Evolutionary conservation across 495 filamentous ascomycete species (phyloP).

Genomic region (Neurospora sp.): DNA sequence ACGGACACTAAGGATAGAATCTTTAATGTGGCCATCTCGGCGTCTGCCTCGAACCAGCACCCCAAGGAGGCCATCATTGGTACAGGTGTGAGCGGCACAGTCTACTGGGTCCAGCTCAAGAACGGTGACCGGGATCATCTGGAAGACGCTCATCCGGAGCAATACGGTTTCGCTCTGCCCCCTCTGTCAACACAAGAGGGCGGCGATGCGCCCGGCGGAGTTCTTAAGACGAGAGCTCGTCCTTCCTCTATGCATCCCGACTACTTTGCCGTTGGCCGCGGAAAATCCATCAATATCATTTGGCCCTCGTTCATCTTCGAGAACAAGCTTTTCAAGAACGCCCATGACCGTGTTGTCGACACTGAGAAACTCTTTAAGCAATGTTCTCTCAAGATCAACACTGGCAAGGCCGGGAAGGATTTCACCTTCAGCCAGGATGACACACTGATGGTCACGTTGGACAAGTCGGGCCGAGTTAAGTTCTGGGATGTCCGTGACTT

Average conservation of each 20-base stretch:
- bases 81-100: constrained; percentile 84
- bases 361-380: constrained; percentile 78
- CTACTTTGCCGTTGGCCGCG: constrained; percentile 88
- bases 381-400: constrained; percentile 81
- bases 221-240: constrained; percentile 91
- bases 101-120: constrained; percentile 79
- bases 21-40: constrained; percentile 82
- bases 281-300: constrained; percentile 89
- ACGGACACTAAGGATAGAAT: constrained; percentile 78
- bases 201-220: constrained; percentile 67
- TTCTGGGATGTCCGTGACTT: constrained; percentile 93
- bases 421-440: constrained; percentile 97
- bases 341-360: constrained; percentile 64
- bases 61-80: constrained; percentile 73
- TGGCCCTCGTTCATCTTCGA: constrained; percentile 68
- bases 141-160: constrained; percentile 60
- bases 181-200: constrained; percentile 65
- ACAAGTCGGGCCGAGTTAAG: constrained; percentile 88
- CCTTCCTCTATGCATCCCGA: constrained; percentile 78
- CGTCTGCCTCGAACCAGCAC: constrained; percentile 38
- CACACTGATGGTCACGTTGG: constrained; percentile 83
- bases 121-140: constrained; percentile 63
- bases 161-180: constrained; percentile 71
- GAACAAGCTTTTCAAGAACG: constrained; percentile 57
- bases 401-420: constrained; percentile 96